phyloP scores from a whole-genome alignment of 257 asterid genomes.

The Solanum lycopersicoides region DNA sequence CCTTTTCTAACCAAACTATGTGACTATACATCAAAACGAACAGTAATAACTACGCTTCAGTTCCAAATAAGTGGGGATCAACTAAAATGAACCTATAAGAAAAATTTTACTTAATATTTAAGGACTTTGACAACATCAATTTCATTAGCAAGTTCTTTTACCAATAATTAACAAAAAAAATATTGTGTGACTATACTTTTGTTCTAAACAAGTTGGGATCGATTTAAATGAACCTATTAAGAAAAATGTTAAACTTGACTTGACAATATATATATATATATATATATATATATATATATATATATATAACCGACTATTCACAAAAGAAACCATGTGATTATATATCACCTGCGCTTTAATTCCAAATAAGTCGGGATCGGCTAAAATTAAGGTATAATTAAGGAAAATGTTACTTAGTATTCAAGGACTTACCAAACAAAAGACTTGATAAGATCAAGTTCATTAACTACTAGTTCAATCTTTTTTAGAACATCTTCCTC shows the following conservation, averaged over 20 bases:
- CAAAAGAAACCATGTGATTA: too few species aligned
- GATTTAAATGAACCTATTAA: neutral
- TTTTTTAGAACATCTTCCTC: slow-evolving; percentile 59
- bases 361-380: neutral
- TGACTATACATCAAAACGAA: neutral
- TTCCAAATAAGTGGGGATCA: neutral
- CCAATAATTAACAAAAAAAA: too few species aligned
- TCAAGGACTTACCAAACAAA: slow-evolving; percentile 56
- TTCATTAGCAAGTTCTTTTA: too few species aligned
- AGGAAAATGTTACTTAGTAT: neutral
- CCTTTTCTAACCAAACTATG: slow-evolving; percentile 49
- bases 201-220: neutral
- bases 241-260: too few species aligned
- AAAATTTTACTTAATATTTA: neutral
- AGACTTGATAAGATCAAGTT: slow-evolving; percentile 67
- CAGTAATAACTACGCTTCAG: neutral
- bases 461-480: slow-evolving; percentile 62
- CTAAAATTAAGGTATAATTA: neutral
- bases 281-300: too few species aligned
- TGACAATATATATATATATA: too few species aligned
- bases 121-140: too few species aligned
- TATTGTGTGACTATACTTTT: too few species aligned
- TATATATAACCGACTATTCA: too few species aligned
- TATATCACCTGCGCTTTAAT: neutral
- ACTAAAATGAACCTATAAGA: neutral